Evolutionary conservation across 2,329 filamentous ascomycete species (phyloP), one percentile per base, ranked within the genome.

Genomic region (Anthostomella pinea): DNA sequence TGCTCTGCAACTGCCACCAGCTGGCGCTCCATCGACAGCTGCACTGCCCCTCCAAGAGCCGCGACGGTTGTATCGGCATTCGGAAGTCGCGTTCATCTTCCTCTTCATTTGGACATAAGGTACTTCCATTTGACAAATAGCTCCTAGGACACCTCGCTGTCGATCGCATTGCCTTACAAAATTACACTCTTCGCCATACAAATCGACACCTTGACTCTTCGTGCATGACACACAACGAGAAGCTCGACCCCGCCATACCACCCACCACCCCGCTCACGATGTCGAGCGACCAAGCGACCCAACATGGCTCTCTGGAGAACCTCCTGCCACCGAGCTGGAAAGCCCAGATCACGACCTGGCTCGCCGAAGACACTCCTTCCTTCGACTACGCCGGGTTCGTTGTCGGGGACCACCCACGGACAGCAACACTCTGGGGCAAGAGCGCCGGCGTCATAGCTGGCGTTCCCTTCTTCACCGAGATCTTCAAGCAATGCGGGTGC

Each of bases 381-480:
- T 91, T 95, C 66, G 93, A 98, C 72, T 96, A 95, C 62, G 93
- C 87, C 56, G 93, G 93, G 43, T 98, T 95, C 64, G 93, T 98
- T 6, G 93, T 98, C 16, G 93, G 93, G 46, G 79, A 85, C 24
- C 68, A 66, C 18, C 64, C 68, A 7, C 77, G 78, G 40, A 77
- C 73, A 10, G 83, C 83, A 14, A 84, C 78, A 4, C 73, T 87
- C 24, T 83, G 77, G 66, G 79, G 74, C 43, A 87, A 86, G 61
- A 81, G 77, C n/a, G 60, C 70, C 3, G 93, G 93, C 45, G 75
- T 97, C 31, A 72, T 98, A 30, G 93, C 93, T 25, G 93, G 93
- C 38, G 79, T 93, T 3, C 93, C 93, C 2, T 98, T 98, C 70
- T 90, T 97, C 70, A 77, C 94, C 60, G 91, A 97, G 65, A 85